Evolutionary conservation across 306 rosid species (phyloP), one percentile per base, ranked within the genome.

Genomic region (Mucuna pruriens): DNA sequence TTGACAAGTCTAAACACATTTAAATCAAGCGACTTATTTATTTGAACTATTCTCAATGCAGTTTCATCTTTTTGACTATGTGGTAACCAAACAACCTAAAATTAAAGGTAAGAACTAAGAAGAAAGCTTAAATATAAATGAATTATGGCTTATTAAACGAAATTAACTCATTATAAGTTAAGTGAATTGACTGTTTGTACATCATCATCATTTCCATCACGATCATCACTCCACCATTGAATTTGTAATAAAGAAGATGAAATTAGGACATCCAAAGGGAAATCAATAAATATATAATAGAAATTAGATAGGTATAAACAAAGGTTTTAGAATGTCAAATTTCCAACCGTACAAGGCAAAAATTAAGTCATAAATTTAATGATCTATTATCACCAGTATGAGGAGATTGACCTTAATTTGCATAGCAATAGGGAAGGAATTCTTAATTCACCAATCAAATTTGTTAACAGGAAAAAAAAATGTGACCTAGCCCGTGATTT

Each of bases 361-460:
- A 34, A 2, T 5, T 19, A 0, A 52, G 13, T 6, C 22, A 9
- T 15, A 69, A 42, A 26, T 25, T 45, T 25, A 65, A 70, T 29
- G 39, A 46, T 46, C 58, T 15, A 69, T 25, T 25, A 7, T 23
- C 39, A 46, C 60, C 13, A 23, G 60, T 15, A 15, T 12, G 60
- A 16, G 1, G 12, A 44, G 46, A 40, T 8, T 40, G 46, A 40
- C 11, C 46, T 40, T 10, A 8, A 8, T 7, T 40, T 40, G 46
- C 46, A 40, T 40, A 10, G 46, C 46, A 40, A 7, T 8, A 40
- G 46, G 9, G 9, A 40, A 40, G 49, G 49, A 44, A 58, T 9
- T 25, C 16, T 34, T 73, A 45, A 73, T 55, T 68, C 38, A 55
- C 65, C 23, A 38, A 74, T 74, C 75, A 36, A 57, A 12, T 54